A percentile compares a stretch with the other conserved stretches of the same genome.
Conservation (phyloP, 306 rosid species). For the Gastrolobium bilobum region DNA sequence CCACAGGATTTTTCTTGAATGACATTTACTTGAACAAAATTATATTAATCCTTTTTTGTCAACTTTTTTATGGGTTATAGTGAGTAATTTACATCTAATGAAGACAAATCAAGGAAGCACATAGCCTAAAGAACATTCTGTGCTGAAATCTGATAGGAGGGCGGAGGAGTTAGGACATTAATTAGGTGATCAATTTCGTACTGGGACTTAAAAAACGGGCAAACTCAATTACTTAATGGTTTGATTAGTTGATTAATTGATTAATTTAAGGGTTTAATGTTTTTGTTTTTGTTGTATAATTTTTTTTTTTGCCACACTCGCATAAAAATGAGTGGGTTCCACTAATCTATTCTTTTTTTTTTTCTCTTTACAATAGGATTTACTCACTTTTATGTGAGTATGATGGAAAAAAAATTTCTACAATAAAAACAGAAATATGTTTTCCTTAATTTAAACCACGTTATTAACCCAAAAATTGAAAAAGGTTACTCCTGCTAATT, state of each 20-base stretch:
- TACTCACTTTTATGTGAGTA: too few species aligned
- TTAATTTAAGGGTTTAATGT: too few species aligned
- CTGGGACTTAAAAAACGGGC: constrained; percentile 39
- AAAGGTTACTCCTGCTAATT: constrained; percentile 41
- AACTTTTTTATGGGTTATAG: constrained; percentile 37
- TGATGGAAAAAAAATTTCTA: too few species aligned
- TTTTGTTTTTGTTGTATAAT: too few species aligned
- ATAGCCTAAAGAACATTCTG: constrained; percentile 49
- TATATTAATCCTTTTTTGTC: constrained; percentile 34
- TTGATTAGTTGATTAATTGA: constrained; percentile 17
- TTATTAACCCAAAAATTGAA: constrained; percentile 37
- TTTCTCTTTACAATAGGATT: too few species aligned
- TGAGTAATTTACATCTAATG: constrained; percentile 40
- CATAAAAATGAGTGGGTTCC: too few species aligned
- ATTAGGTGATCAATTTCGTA: constrained; percentile 66
- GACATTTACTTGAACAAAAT: constrained; percentile 48
- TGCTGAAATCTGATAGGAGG: constrained; percentile 54
- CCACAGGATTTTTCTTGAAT: constrained; percentile 50
- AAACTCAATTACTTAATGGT: constrained; percentile 22
- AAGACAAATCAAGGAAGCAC: constrained; percentile 49
- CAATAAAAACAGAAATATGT: too few species aligned
- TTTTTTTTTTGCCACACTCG: too few species aligned
- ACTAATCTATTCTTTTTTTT: too few species aligned
- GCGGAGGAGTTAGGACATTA: constrained; percentile 55
- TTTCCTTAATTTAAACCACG: background rate